Evolutionary conservation across 805 yeast genomes (phyloP), one percentile per base, ranked within the genome.

Genomic region (Wickerhamiella vanderwaltii): DNA sequence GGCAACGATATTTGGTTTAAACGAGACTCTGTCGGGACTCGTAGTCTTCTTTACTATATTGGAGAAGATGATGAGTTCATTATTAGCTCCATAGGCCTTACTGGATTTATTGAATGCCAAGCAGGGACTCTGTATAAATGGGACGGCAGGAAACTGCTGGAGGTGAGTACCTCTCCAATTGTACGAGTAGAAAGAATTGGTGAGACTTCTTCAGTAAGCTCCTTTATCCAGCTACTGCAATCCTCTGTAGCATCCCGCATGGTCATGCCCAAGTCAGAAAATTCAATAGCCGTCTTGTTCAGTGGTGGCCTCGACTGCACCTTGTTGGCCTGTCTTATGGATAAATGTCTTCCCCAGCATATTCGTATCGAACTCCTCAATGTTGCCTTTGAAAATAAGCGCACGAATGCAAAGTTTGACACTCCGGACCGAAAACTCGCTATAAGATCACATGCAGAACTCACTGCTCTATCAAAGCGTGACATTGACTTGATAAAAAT

Each of bases 301-400:
- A 84, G 95, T 33, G 99, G 99, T 1, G 99, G 99, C 0, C 64
- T 91, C 3, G 99, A 91, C 55, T 91, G 98, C 58, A 79, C 96
- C 0, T 60, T 88, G 0, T 53, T 91, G 18, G 86, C 93, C 0
- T 35, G 72, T 59, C 3, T 61, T 43, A 46, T 56, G 44, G 49
- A 63, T 57, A 15, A 43, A 25, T 43, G 41, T 31, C 51, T 44
- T 54, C 58, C 54, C 0, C 30, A 47, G 2, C 38, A 43, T 7
- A 35, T 47, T 4, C 43, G 47, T 1, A 68, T 91, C 6, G 95
- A 88, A 55, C 64, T 91, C n/a, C 54, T 91, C 11, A 88, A 87
- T 45, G 98, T 91, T 4, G 94, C 94, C 0, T 91, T 91, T 59
- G 87, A 81, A 49, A 91, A 88, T 52, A 87, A 86, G 11, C 69